Evolutionary conservation across 2,329 filamentous ascomycete genomes (phyloP).

Genomic region (Tympanopsis confertula): DNA sequence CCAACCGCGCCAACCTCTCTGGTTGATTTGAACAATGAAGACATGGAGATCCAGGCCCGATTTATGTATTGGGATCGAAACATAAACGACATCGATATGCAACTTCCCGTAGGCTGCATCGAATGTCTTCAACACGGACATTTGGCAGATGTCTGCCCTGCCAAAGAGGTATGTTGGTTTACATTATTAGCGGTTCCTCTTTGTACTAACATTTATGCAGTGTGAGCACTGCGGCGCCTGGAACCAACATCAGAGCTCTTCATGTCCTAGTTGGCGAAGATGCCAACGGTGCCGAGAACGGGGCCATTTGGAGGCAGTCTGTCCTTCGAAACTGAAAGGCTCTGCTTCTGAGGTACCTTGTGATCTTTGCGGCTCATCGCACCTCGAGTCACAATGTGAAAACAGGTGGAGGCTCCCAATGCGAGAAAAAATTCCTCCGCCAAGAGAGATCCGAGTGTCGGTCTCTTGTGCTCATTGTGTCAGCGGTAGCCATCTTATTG

Average conservation of each 20-base stretch:
- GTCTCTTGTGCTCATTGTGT: slow-evolving; percentile 28
- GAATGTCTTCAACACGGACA: background rate
- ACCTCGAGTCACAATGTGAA: slow-evolving; percentile 27
- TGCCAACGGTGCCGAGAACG: slow-evolving; percentile 26
- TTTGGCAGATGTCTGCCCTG: background rate
- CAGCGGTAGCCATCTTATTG: slow-evolving; percentile 26
- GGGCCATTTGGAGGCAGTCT: slow-evolving; percentile 23
- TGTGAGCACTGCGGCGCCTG: background rate
- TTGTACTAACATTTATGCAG: background rate
- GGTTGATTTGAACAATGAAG: background rate
- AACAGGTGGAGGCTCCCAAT: slow-evolving; percentile 14
- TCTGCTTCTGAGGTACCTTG: slow-evolving; percentile 23
- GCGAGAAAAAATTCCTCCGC: slow-evolving; percentile 4
- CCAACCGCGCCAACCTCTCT: background rate
- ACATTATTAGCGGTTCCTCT: background rate
- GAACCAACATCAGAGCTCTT: background rate
- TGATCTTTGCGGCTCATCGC: slow-evolving; percentile 25
- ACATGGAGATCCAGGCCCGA: background rate
- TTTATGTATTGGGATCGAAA: background rate
- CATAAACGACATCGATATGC: background rate
- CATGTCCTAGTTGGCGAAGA: background rate
- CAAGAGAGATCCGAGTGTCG: slow-evolving; percentile 21
- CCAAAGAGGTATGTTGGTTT: background rate
- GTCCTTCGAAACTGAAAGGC: slow-evolving; percentile 20
- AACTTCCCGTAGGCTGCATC: background rate